Conservation (phyloP, 352 stramenopile genomes). For the Peronospora farinosa region DNA sequence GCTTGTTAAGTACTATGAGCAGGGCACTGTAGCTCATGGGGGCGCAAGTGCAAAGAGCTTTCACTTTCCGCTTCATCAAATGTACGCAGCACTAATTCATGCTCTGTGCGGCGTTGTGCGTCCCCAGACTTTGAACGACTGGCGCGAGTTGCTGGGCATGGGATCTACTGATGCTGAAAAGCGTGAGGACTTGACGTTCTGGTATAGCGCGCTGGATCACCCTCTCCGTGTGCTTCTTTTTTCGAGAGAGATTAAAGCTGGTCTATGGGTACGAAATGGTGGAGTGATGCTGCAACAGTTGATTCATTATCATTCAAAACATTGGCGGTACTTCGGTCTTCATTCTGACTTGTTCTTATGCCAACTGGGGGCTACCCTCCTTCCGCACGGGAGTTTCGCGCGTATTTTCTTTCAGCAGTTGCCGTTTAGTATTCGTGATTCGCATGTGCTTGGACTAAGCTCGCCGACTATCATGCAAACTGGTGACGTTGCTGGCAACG, state of each 20-base stretch:
- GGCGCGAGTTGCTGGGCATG: slow-evolving; percentile 39
- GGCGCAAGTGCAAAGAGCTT: slow-evolving; percentile 53
- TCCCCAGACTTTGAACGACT: slow-evolving; percentile 37
- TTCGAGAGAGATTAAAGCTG: slow-evolving; percentile 63
- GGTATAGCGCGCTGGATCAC: slow-evolving; percentile 39
- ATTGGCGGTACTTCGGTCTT: slow-evolving; percentile 73
- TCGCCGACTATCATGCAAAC: not conserved
- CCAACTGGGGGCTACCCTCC: slow-evolving; percentile 46
- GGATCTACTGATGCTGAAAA: slow-evolving; percentile 10
- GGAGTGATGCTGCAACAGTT: slow-evolving; percentile 78
- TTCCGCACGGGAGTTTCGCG: slow-evolving; percentile 47
- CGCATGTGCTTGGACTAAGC: slow-evolving; percentile 19
- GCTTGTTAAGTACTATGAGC: slow-evolving; percentile 39
- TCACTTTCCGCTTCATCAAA: slow-evolving; percentile 72
- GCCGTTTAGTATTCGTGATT: slow-evolving; percentile 27
- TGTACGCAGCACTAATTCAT: slow-evolving; percentile 59
- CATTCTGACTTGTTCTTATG: slow-evolving; percentile 67
- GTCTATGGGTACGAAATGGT: slow-evolving; percentile 71
- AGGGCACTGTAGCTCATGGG: slow-evolving; percentile 17
- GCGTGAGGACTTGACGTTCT: slow-evolving; percentile 37
- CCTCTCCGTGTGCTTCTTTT: slow-evolving; percentile 60
- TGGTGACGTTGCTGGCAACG: slow-evolving; percentile 8
- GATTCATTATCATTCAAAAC: slow-evolving; percentile 74
- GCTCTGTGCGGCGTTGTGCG: slow-evolving; percentile 38
- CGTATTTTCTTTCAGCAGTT: slow-evolving; percentile 56